Percentiles rank a stretch among this genome's conserved stretches.
phyloP scores from a whole-genome alignment of 176 grass and related monocot genomes.

The Lolium multiflorum region DNA sequence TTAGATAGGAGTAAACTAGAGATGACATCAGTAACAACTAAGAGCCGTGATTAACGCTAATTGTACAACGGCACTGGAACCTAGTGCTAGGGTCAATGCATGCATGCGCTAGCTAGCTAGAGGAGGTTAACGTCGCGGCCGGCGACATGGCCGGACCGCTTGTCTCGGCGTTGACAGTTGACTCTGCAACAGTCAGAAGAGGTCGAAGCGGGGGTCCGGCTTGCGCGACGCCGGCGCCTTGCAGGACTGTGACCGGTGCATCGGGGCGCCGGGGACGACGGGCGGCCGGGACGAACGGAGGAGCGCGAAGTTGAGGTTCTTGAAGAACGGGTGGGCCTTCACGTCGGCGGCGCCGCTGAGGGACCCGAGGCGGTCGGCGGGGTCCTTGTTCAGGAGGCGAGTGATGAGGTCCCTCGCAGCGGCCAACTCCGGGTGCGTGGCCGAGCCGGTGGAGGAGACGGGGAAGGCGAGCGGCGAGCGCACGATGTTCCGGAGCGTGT shows the following conservation, averaged over 20 bases:
- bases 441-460: neutral
- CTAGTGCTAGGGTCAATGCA: slow-evolving; percentile 33
- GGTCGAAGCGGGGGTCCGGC: slow-evolving; percentile 33
- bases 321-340: slow-evolving; percentile 81
- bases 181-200: slow-evolving; percentile 50
- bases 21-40: slow-evolving; percentile 6
- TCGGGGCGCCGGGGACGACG: slow-evolving; percentile 52
- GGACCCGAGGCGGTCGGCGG: slow-evolving; percentile 57
- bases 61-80: slow-evolving; percentile 22
- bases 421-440: neutral
- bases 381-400: slow-evolving; percentile 76
- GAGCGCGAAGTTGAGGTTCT: slow-evolving; percentile 72
- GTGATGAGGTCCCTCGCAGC: slow-evolving; percentile 69
- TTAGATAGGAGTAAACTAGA: neutral
- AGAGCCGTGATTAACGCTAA: slow-evolving; percentile 13
- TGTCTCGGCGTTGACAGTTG: neutral
- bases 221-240: slow-evolving; percentile 19
- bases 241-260: slow-evolving; percentile 61
- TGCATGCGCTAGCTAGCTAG: neutral
- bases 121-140: slow-evolving; percentile 7
- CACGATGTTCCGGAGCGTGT: slow-evolving; percentile 80
- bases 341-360: slow-evolving; percentile 71
- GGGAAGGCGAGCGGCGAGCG: slow-evolving; percentile 63
- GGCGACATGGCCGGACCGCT: neutral
- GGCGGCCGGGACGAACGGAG: slow-evolving; percentile 67